Base-by-base conservation (phyloP, 1,284 basidiomycete genomes). In the Bondarzewia mesenterica region DNA sequence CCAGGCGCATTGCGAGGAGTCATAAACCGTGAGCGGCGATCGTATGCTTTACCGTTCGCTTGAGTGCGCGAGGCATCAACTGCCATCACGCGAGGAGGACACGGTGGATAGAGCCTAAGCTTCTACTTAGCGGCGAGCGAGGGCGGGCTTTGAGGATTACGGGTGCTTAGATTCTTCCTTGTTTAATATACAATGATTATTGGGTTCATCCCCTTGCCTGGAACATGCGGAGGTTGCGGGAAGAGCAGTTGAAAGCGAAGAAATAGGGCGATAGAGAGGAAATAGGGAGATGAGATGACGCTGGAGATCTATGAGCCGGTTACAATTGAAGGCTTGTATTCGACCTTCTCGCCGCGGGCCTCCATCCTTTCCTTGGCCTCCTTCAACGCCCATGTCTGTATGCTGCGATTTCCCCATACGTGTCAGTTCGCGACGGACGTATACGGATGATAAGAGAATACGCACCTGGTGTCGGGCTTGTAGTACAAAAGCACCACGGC, bases 381-480 rank as follows among this genome's bases (percentile, higher is more conserved):
- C 57, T 84, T 75, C 63, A 93, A 67, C 36, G 92, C 92, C 91
- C 92, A 95, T 1, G 82, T 82, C 69, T 91, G 85, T 65, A 94
- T 85, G 62, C 91, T 93, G 58, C 25, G 42, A 7, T 35, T 47
- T 38, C 26, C 7, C 5, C 25, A 36, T 25, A 43, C 5, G 44
- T 22, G 22, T 23, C 27, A 7, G 15, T 22, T 39, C n/a, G 14
- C 4, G 20, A 16, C 37, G 26, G 6, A 35, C 23, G 14, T 46
- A 23, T 35, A 26, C 4, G 41, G 27, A 23, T 29, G 40, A 23
- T 44, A 49, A 36, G 26, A 48, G 46, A 35, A 0, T 26, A 69
- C 86, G 57, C 61, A 93, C 93, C 86, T 93, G 16, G 89, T 94
- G 64, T 97, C 93, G 5, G 95, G 94, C 73, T 96, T 96, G 77